Base-by-base conservation (phyloP, 2,329 filamentous ascomycete genomes). In the Ceratocystis eucalypticola region DNA sequence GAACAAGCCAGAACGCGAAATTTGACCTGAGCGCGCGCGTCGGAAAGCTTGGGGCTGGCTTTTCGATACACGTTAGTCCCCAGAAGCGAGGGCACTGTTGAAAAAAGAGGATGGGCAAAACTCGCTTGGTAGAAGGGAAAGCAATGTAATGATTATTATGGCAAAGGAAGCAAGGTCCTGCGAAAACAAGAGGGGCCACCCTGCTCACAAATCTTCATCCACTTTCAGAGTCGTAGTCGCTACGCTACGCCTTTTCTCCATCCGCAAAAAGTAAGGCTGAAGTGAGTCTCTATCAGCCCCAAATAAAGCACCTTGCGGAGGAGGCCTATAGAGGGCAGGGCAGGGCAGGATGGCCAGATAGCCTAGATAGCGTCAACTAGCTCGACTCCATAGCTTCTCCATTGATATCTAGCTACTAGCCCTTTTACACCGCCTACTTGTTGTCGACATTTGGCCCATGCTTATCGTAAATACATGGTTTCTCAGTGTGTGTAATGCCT, bases 141-240 rank as follows among this genome's bases (percentile, higher is more conserved):
- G 22, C 12, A 53, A 53, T 53, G 20, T 15, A 12, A 3, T 53
- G 22, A 22, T 22, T 48, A 28, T 53, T 53, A 10, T 28, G 6
- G 8, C 48, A 5, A 25, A 53, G 30, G 17, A 64, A 65, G 62
- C 22, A 57, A 53, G 48, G 22, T 53, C 2, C 48, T 15, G 22
- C 25, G 22, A 53, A 25, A 53, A 28, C 48, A 53, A 64, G 46
- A 41, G 48, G 25, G 17, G 44, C 1, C 17, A 41, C 37, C 37
- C 62, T 64, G 48, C 44, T 64, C 20, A 50, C 48, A 50, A 25
- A 50, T 25, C 48, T 50, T 50, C 48, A 50, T 50, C 48, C n/a
- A 50, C 6, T 8, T 22, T 50, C 22, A 22, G n/a, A 50, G 48
- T 50, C 22, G 48, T 12, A 50, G 48, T 25, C n/a, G 48, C 20